Evolutionary conservation across 2,329 filamentous ascomycete species (phyloP), one percentile per base, ranked within the genome.

Genomic region (Aphanocladium album): DNA sequence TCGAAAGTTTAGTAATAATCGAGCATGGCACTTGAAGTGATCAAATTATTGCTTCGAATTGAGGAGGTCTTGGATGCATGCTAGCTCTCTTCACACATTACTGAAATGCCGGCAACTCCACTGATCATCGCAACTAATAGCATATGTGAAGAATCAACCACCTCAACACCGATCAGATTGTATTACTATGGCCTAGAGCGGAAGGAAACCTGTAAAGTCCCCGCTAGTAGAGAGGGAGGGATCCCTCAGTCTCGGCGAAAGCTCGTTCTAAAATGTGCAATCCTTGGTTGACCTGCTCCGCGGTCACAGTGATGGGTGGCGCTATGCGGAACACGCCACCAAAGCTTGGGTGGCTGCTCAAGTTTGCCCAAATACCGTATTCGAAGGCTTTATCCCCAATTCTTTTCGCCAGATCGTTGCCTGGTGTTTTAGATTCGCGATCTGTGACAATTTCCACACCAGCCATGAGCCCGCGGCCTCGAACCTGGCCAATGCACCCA

Each of bases 401-500:
- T 0, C 65, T 65, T 62, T 75, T 73, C 0, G 79, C 82, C 25
- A 86, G 68, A 5, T 81, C 79, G 2, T 75, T 62, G 0, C 73
- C 80, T 0, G 79, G 79, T 1, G 67, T 70, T 62, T 83, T 85
- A 0, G 77, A 81, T 37, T 73, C 67, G 2, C 76, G 68, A 65
- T 84, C 76, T 0, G 71, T 71, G 1, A 88, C 79, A 63, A 87
- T 83, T 70, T 87, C 83, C 8, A 86, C 72, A 2, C 83, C 84
- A 0, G 78, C 77, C 76, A 87, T 80, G 9, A 87, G 72, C 0
- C 84, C 84, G 0, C 83, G 76, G 0, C 83, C 83, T 11, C 84
- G 78, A 0, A 88, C 79, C 66, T 87, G 83, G 1, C 85, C 85
- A 56, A 88, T 83, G 69, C 83, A 88, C 33, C 77, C 79, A 66